Base-by-base conservation (phyloP, 1,284 basidiomycete species). In the Malassezia equina region DNA sequence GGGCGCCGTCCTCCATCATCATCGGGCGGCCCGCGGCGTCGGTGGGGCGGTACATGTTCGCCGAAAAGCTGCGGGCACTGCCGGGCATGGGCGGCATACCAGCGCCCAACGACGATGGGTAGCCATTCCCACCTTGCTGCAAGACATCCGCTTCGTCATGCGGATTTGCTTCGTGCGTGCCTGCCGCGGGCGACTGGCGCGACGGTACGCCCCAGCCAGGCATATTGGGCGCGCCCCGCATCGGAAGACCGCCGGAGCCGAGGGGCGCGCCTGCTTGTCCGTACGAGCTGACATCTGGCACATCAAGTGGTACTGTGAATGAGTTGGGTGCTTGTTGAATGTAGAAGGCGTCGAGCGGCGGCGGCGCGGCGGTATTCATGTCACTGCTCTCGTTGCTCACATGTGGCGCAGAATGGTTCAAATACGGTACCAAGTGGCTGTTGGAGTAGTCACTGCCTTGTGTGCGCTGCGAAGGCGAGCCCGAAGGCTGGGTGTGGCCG, bases 271-370 rank as follows among this genome's bases (percentile, higher is more conserved):
- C 25, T n/a, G 42, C 28, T 3, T 57, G 55, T 7, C 42, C 49
- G n/a, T 57, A 57, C 21, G 49, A 17, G n/a, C 34, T 31, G 7
- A 57, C 49, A 19, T 52, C 55, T 8, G 44, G 36, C 23, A 57
- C 55, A n/a, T 57, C 55, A 7, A 57, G 40, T 3, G 55, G 55
- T 8, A 57, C 50, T 8, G 27, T 36, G 36, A 57, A 57, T 9
- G 55, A 57, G n/a, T 33, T 33, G 0, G 55, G 34, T 19, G 55
- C 43, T 43, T 57, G 55, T 46, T 57, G 55, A 24, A 57, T 57
- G 32, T 57, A 57, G 13, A 57, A 57, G 3, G 55, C 55, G 17
- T 57, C 55, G 7, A 57, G 41, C n/a, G 43, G 17, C 13, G 55
- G 44, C 11, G 47, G 13, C 4, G 49, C 44, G 4, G 29, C 50